phyloP scores from a whole-genome alignment of 495 filamentous ascomycete genomes.

The Hyaloscypha finlandica region DNA sequence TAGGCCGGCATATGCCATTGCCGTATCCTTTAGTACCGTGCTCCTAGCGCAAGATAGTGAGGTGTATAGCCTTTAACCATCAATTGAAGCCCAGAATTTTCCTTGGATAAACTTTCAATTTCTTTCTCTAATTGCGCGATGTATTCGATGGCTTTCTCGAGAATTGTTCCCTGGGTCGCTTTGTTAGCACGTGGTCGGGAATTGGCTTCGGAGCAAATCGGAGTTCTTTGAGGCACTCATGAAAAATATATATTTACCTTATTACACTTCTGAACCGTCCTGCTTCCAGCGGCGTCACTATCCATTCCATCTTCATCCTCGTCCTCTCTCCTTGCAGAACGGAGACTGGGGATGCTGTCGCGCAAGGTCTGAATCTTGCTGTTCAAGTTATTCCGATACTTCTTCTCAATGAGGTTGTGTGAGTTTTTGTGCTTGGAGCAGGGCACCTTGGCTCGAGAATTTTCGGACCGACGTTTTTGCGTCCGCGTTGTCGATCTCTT shows the following conservation, averaged over 20 bases:
- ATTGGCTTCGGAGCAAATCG: not conserved
- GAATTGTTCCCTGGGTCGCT: slow-evolving; percentile 10
- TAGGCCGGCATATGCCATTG: too few relatives aligned
- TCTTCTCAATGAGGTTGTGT: slow-evolving; percentile 56
- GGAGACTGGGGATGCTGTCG: slow-evolving; percentile 40
- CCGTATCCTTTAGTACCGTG: too few relatives aligned
- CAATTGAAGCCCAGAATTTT: slow-evolving; percentile 3
- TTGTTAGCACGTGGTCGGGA: slow-evolving; percentile 4
- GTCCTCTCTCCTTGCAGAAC: slow-evolving; percentile 4
- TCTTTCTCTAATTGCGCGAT: slow-evolving; percentile 18
- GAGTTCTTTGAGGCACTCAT: too few relatives aligned
- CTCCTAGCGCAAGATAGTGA: too few relatives aligned
- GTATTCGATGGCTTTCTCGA: slow-evolving; percentile 23
- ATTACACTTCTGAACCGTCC: slow-evolving; percentile 17
- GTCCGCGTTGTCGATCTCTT: not conserved
- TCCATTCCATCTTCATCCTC: slow-evolving; percentile 12
- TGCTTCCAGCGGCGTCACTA: slow-evolving; percentile 10
- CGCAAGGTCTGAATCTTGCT: slow-evolving; percentile 51
- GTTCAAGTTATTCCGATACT: slow-evolving; percentile 56
- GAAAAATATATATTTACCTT: slow-evolving; percentile 24
- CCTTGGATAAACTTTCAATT: not conserved
- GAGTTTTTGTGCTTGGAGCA: slow-evolving; percentile 24
- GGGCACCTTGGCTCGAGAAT: slow-evolving; percentile 7
- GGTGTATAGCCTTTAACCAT: too few relatives aligned
- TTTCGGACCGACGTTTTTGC: slow-evolving; percentile 2